Evolutionary conservation across 169 alveolate species (phyloP).

Genomic region (Blepharisma undulans): DNA sequence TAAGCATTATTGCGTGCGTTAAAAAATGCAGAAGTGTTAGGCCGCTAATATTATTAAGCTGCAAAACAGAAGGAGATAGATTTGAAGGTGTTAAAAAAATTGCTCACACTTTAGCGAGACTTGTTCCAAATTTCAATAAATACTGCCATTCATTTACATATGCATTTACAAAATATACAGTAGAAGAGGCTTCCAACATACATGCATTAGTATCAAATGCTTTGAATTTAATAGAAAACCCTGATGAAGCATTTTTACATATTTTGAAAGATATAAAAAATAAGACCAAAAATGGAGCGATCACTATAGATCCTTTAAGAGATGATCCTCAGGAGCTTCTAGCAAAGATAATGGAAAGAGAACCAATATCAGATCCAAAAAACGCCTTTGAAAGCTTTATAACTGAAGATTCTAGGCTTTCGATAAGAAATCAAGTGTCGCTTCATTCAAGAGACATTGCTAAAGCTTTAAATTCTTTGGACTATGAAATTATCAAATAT

Average conservation of each 20-base stretch:
- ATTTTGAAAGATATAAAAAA: not conserved
- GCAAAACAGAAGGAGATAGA: not conserved
- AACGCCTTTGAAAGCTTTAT: not conserved
- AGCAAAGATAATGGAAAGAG: not conserved
- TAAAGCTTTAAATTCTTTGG: not conserved
- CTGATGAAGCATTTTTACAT: not conserved
- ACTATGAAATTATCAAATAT: not conserved
- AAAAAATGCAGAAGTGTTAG: not conserved
- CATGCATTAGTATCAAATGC: not conserved
- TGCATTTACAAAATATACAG: not conserved
- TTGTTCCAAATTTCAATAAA: not conserved
- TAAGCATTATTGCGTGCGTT: not conserved
- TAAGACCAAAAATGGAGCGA: not conserved
- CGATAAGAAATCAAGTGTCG: not conserved
- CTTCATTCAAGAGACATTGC: not conserved
- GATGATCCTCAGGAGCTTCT: not conserved
- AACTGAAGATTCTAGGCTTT: not conserved
- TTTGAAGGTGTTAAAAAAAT: not conserved
- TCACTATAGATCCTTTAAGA: not conserved
- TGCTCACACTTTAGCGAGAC: not conserved
- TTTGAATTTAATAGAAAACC: not conserved
- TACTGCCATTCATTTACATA: not conserved
- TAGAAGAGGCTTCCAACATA: not conserved
- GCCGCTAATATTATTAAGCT: not conserved
- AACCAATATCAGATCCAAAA: not conserved